Evolutionary conservation across 371 early-diverging fungal genomes (phyloP).

Genomic region (Lichtheimia hyalospora): DNA sequence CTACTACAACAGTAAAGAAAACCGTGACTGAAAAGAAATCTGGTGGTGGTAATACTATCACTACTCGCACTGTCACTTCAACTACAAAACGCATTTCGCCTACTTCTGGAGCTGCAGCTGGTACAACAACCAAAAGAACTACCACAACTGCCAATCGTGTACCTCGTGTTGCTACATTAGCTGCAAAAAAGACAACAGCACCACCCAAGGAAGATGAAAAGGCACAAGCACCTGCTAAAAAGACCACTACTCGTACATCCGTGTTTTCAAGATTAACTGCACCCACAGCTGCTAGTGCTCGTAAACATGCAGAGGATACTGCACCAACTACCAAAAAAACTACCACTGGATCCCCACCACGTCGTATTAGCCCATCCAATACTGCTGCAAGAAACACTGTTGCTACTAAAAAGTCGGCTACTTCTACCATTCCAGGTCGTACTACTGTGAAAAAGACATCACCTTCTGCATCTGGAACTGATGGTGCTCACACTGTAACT

Average conservation of each 20-base stretch:
- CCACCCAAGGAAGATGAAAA: not conserved
- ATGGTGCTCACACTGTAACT: constrained; percentile 3
- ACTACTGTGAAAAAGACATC: constrained; percentile 5
- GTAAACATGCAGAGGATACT: constrained; percentile 12
- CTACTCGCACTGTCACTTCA: constrained; percentile 2
- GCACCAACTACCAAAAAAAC: constrained; percentile 2
- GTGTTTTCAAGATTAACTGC: constrained; percentile 15
- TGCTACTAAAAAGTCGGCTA: constrained; percentile 12
- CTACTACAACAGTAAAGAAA: constrained; percentile 9
- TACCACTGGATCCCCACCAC: not conserved
- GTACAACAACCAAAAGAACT: not conserved
- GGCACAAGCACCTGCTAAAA: not conserved
- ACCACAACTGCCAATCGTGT: constrained; percentile 13
- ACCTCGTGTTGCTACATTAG: constrained; percentile 21
- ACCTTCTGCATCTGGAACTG: constrained; percentile 2
- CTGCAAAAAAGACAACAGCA: not conserved
- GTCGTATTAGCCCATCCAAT: constrained; percentile 12
- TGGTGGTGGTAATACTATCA: not conserved
- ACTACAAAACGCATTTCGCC: constrained; percentile 6
- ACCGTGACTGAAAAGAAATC: not conserved
- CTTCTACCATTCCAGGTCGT: constrained; percentile 5
- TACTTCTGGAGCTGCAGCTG: not conserved
- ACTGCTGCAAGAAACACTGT: constrained; percentile 1
- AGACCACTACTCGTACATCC: not conserved
- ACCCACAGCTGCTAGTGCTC: constrained; percentile 13